Base-by-base conservation (phyloP, 2,329 filamentous ascomycete species). In the Aphanoascus verrucosus region DNA sequence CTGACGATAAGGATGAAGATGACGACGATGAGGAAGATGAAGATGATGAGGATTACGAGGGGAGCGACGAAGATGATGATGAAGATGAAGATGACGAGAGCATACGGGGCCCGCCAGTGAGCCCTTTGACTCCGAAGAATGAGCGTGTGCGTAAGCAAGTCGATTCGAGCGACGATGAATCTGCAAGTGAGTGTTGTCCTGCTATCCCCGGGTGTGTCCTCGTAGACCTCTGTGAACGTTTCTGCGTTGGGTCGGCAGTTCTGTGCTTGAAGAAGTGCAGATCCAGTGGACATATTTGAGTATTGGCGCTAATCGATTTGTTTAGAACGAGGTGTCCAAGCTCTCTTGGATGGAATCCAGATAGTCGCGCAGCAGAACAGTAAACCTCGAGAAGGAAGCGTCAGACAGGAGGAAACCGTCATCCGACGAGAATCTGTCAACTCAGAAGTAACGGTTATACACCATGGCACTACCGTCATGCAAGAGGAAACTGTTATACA, bases 41-140 rank as follows among this genome's bases (percentile, higher is more conserved):
- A 23, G 20, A 23, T 32, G 12, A 17, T n/a, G 12, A 23, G 11
- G 20, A 9, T 32, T n/a, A 14, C 2, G 3, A 14, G 19, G 12
- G 15, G 14, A 44, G 15, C 3, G 14, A 45, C 6, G 15, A 23
- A 8, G 11, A 9, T 32, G 19, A 8, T 6, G 3, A 14, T 20
- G 12, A 35, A 14, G 37, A 14, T 5, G 6, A 38, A n/a, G 15
- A 31, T 35, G 45, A 3, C 5, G 49, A 45, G 17, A 52, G 49
- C 28, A 15, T 45, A 5, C 28, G 12, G 20, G 23, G 38, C 11
- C 49, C 49, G n/a, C 49, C 49, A 15, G 8, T 52, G 1, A 52
- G 49, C 15, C 49, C 49, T 28, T 52, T 52, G 31, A 52, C 49
- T 31, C 47, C 47, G 37, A 41, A 9, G 17, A 34, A n/a, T 37